Base-by-base conservation (phyloP, 75 land plant genomes). In the Ceratopteris richardii region DNA sequence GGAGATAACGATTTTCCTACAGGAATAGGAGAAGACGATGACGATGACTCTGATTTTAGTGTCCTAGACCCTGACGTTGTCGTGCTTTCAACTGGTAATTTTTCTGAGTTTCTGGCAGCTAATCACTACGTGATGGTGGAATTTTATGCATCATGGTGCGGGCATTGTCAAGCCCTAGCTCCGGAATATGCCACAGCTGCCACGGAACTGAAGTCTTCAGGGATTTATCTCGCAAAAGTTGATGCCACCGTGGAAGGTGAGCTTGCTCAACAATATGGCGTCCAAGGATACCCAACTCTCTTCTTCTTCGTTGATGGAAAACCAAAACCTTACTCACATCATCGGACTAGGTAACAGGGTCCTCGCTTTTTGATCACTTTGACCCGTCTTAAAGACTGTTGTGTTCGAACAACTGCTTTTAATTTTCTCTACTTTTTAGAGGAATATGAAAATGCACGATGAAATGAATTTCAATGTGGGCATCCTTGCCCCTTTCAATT, bases 141-240 rank as follows among this genome's bases (percentile, higher is more conserved):
- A 69, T 92, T 92, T 60, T 92, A 92, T 57, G 97, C 97, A 27
- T 96, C 95, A 16, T 92, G 98, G 98, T 93, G 98, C 63, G 90
- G 90, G 1, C 98, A 89, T 62, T 93, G 96, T 69, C 83, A 85
- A 74, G 71, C 71, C 1, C 67, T 93, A 46, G 82, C 85, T 20
- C 98, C 96, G 27, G 87, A 89, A 67, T 93, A 85, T 54, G 98
- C 97, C 2, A 96, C 82, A 5, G 98, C 98, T 6, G 98, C 98
- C n/a, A 93, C 90, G 16, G 79, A 76, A 57, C 61, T 93, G 56
- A 81, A 79, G 57, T 82, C 58, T 14, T 71, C 62, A 44, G 78
- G 74, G n/a, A 70, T 78, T 51, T 14, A 2, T 14, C 82, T 92
- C 23, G 97, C 96, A 4, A 91, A 87, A 27, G 76, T 88, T n/a